Base-by-base conservation (phyloP, 1,284 basidiomycete genomes). In the Termitomyces sp. region DNA sequence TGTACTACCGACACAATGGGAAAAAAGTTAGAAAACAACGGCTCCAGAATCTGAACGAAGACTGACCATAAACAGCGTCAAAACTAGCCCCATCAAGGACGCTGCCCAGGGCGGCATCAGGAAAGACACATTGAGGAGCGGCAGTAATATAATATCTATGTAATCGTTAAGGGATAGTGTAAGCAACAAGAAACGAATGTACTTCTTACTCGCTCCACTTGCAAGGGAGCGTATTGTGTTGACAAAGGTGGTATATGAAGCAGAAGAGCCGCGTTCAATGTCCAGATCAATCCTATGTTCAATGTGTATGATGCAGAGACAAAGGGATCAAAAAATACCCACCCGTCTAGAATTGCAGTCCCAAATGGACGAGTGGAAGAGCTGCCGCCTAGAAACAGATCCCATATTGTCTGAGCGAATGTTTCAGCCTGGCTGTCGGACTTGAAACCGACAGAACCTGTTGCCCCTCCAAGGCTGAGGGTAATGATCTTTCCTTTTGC, bases 381-480 rank as follows among this genome's bases (percentile, higher is more conserved):
- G 24, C 66, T 73, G 11, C 81, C 81, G 28, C 81, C 71, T 44
- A 86, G 64, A 67, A 84, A 86, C 51, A 83, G 57, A 61, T 85
- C 73, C 83, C 83, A 85, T 46, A 86, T 74, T 5, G 77, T 79
- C 50, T 81, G 75, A 5, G 79, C 82, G 60, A 84, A 83, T 1
- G 68, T 62, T 40, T 69, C 64, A 10, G 73, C 82, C 58, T 84
- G 76, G 28, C 66, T 68, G 61, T 83, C 81, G 10, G 74, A 77
- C 24, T 69, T 60, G 63, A 85, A 84, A 1, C 81, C 80, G 33
- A 81, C 80, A 39, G 71, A 68, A 16, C 77, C 80, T 6, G 71
- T 73, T 3, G 75, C 76, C 10, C 79, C 79, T 39, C 79, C 78
- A 28, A 80, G 62, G 52, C 72, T 75, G 18, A 77, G 55, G 11